Evolutionary conservation across 345 rosid species (phyloP), one percentile per base, ranked within the genome.

Genomic region (Noccaea caerulescens): DNA sequence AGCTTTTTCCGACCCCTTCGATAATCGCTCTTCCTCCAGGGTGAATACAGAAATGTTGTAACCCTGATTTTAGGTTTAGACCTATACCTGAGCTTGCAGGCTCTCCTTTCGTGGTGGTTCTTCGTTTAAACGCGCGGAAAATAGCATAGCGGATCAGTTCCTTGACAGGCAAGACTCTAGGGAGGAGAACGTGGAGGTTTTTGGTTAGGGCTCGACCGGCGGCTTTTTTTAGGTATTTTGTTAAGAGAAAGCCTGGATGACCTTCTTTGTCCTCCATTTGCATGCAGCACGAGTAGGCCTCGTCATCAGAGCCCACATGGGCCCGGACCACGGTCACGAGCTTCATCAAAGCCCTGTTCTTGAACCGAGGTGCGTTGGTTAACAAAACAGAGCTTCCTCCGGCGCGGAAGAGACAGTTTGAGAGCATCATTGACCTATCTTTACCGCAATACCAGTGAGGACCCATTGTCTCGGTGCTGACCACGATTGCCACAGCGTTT

Each of bases 351-450:
- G 89, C 84, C 68, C 53, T 23, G 53, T 68, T 69, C 75, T 83
- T 84, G 20, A 83, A 44, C 27, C 80, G 53, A 16, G 73, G 38
- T 14, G 76, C 74, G 83, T 91, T 88, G 6, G 95, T 88, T 56
- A 91, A 46, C 16, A 91, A 78, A 75, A 91, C 80, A 3, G 97
- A 84, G 59, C 93, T 83, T 30, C 97, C 95, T 43, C 97, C 95
- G 0, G 82, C 73, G 1, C 95, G 81, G 57, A 91, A 91, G 36
- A 91, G 79, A 63, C 88, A 84, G 53, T 91, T 88, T 1, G 95
- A 88, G 36, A 87, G 81, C 70, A 88, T 81, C 97, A 88, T 91
- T 2, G 97, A 91, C 46, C 81, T 87, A 38, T 91, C 92, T 47
- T 79, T 85, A 39, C 93, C 97, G 5, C 80, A 71, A 30, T 91